Percentiles rank a stretch among this genome's conserved stretches.
Evolutionary conservation across 495 filamentous ascomycete genomes (phyloP).

Genomic region (Neurospora sp.): DNA sequence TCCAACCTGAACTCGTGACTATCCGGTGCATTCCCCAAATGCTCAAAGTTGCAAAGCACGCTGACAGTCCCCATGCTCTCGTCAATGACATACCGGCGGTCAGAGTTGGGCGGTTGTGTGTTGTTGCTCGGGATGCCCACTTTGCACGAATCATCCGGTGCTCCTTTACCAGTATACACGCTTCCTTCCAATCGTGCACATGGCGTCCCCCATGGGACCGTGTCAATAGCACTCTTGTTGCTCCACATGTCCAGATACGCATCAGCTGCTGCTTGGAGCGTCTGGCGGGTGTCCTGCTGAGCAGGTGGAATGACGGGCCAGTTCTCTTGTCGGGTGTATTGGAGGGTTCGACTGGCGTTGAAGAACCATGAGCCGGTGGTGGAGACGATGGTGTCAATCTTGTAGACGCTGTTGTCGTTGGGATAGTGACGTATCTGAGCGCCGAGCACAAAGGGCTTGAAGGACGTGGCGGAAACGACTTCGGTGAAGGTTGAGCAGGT

Average conservation of each 20-base stretch:
- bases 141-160: constrained; percentile 28
- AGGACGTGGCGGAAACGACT: constrained; percentile 23
- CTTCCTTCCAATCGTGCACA: constrained; percentile 30
- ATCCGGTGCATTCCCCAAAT: constrained; percentile 30
- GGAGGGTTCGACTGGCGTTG: constrained; percentile 28
- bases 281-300: constrained; percentile 17
- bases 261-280: constrained; percentile 26
- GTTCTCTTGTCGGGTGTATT: constrained; percentile 25
- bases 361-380: constrained; percentile 34
- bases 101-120: constrained; percentile 28
- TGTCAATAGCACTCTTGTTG: constrained; percentile 18
- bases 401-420: constrained; percentile 14
- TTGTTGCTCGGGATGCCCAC: constrained; percentile 28
- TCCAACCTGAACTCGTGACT: constrained; percentile 35
- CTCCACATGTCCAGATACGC: constrained; percentile 35
- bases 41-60: constrained; percentile 33
- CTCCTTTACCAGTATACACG: constrained; percentile 27
- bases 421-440: constrained; percentile 29
- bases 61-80: constrained; percentile 25
- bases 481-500: constrained; percentile 30
- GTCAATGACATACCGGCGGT: constrained; percentile 33
- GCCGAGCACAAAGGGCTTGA: constrained; percentile 31
- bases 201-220: constrained; percentile 33
- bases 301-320: constrained; percentile 27
- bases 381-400: constrained; percentile 31